Evolutionary conservation across 441 rosid species (phyloP), one percentile per base, ranked within the genome.

Genomic region (Corymbia citriodora): DNA sequence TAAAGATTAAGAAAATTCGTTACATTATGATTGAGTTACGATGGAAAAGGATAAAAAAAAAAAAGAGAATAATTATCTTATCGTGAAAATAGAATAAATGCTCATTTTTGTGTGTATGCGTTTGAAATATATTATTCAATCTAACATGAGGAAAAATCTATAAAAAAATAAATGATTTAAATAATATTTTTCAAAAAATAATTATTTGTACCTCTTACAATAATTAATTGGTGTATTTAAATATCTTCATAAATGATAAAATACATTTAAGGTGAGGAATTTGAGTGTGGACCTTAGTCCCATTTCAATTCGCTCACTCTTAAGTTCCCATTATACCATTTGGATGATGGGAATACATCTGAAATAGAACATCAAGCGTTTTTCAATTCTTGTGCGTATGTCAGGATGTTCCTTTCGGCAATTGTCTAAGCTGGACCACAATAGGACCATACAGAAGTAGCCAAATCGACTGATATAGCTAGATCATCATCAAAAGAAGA

Each of bases 71-170:
- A 63, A 63, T 63, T 17, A 29, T 63, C 13, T 7, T 29, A 27
- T 29, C 33, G 1, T 29, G 33, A 29, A 53, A 63, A 63, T 29
- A 1, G 33, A 63, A 63, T 63, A 29, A 2, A 29, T n/a, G 6
- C 33, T 3, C 33, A 7, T 29, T 29, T 63, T 63, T 2, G 0
- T 17, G 0, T 13, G 70, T 29, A 29, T 17, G 29, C 6, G 0
- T 63, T n/a, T 9, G 13, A 12, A 63, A 29, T 16, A 63, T 29
- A 63, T 29, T 29, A 29, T 63, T 63, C 2, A 4, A 14, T 29
- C 9, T 0, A 17, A 63, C 3, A 0, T 8, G 2, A 29, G 14
- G 18, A 63, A 27, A 63, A 63, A 63, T 63, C 33, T 8, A 29
- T 13, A 2, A 61, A 10, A 10, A 21, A 57, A 1, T 52, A 23